Evolutionary conservation across 495 filamentous ascomycete genomes (phyloP).

Genomic region (Talaromyces wortmannii): DNA sequence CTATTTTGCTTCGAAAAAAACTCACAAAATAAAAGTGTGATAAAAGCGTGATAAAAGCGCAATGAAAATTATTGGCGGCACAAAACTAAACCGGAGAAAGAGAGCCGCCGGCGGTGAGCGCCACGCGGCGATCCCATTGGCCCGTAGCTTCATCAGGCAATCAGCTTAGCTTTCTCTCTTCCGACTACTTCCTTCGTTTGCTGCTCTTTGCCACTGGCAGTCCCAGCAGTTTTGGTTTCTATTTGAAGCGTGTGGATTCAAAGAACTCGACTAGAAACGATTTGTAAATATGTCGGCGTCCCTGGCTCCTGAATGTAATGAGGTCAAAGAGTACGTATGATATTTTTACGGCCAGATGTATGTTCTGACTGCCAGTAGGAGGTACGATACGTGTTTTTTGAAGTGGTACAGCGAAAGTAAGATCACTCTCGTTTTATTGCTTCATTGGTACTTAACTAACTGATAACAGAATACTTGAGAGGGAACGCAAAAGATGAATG

Average conservation of each 20-base stretch:
- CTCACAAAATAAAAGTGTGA: too few species aligned
- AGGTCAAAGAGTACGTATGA: constrained; percentile 73
- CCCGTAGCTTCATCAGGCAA: not conserved
- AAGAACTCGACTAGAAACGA: not conserved
- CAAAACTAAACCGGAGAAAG: constrained; percentile 3
- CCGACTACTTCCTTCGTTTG: too few species aligned
- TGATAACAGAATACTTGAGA: constrained; percentile 67
- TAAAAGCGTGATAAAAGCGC: not conserved
- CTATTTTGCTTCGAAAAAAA: too few species aligned
- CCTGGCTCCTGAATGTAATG: constrained; percentile 68
- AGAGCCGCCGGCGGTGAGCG: not conserved
- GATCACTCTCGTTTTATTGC: not conserved
- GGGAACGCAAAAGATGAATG: constrained; percentile 81
- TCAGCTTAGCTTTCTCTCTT: too few species aligned
- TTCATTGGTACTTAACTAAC: constrained; percentile 6
- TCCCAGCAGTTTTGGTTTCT: too few species aligned
- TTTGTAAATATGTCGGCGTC: constrained; percentile 46
- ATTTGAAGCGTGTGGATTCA: too few species aligned
- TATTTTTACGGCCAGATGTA: not conserved
- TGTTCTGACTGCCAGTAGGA: constrained; percentile 38
- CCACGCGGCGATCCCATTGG: not conserved
- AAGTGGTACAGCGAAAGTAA: constrained; percentile 96
- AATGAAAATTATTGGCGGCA: not conserved
- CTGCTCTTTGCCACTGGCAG: too few species aligned
- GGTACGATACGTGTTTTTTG: constrained; percentile 87